Base-by-base conservation (phyloP, 768 basidiomycete species). In the Boletellus sp. region DNA sequence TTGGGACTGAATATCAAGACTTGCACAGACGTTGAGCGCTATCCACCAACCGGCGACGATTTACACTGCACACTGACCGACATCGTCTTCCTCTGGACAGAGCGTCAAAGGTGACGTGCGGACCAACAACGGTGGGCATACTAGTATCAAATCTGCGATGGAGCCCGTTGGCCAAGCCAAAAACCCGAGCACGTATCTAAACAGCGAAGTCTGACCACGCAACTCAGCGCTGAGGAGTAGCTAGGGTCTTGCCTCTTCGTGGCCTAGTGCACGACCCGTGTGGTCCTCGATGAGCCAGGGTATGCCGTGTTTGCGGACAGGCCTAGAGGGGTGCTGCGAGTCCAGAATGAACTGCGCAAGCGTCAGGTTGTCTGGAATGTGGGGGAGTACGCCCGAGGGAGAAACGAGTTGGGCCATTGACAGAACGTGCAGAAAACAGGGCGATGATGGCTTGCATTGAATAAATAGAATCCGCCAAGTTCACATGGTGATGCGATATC, bases 1-100 rank as follows among this genome's bases (percentile, higher is more conserved):
- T 88, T 88, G 24, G 81, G 75, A 52, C 83, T 83, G 63, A 80
- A 85, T 36, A 85, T 60, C 48, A 84, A 70, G 8, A 84, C 85
- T 86, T 55, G 44, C 4, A 8, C 28, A 23, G 23, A 51, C n/a
- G 32, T 36, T 58, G 20, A 67, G 40, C 8, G 10, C 28, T 28
- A 24, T 24, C 17, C 9, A 15, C 51, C 23, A 4, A 41, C 23
- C 7, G 11, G 24, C 4, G 23, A 24, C 13, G 10, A 15, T 20
- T 31, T 16, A 16, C 8, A 5, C 10, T 33, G 3, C n/a, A 34
- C 26, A 57, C 72, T 48, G 47, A 74, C 73, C 70, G 19, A 74
- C 71, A 32, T 74, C 70, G 31, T 72, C 61, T 33, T 73, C 66
- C 42, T 60, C 73, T 75, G 37, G 36, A 7, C 20, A 42, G 26